Percentiles rank a stretch among this genome's conserved stretches.
These are phyloP conservation scores for Aspergillus sp. DNA, from an alignment of 2,329 filamentous ascomycete species.

Conservation along the genomic window DNA sequence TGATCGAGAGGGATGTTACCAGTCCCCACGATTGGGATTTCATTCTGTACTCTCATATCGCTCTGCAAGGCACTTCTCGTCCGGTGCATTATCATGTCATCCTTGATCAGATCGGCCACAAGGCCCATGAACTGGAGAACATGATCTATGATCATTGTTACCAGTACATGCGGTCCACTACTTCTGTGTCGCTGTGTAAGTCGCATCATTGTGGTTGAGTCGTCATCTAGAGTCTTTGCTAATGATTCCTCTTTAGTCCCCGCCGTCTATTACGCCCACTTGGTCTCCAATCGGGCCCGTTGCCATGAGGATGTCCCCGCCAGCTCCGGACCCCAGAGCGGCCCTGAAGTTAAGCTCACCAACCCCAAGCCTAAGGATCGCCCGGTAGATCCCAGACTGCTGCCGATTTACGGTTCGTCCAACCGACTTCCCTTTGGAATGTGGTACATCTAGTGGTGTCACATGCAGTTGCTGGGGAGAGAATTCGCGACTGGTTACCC, in stretches of 20 bases:
- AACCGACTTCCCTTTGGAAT: conserved; percentile 34
- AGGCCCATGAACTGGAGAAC: conserved; percentile 70
- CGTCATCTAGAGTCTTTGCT: conserved; percentile 1
- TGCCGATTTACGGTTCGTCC: conserved; percentile 30
- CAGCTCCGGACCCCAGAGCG: conserved; percentile 40
- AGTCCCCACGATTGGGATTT: conserved; percentile 91
- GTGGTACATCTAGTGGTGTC: conserved; percentile 39
- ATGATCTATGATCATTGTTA: conserved; percentile 96
- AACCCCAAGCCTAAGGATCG: conserved; percentile 27
- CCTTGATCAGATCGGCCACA: conserved; percentile 71
- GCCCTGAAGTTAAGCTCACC: conserved; percentile 34
- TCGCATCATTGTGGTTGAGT: background rate
- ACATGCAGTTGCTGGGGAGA: background rate
- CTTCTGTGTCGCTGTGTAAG: conserved; percentile 74
- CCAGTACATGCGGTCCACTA: conserved; percentile 88
- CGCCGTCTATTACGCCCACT: conserved; percentile 92
- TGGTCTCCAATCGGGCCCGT: conserved; percentile 77
- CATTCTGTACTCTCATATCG: conserved; percentile 68
- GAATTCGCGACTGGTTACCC: background rate
- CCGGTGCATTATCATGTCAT: conserved; percentile 92
- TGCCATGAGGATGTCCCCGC: conserved; percentile 63
- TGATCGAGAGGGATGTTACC: conserved; percentile 87
- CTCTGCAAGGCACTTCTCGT: conserved; percentile 90
- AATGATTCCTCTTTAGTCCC: conserved; percentile 50
- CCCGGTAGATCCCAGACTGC: conserved; percentile 31